Base-by-base conservation (phyloP, 2,329 filamentous ascomycete genomes). In the Aspergillus brunneoviolaceus region DNA sequence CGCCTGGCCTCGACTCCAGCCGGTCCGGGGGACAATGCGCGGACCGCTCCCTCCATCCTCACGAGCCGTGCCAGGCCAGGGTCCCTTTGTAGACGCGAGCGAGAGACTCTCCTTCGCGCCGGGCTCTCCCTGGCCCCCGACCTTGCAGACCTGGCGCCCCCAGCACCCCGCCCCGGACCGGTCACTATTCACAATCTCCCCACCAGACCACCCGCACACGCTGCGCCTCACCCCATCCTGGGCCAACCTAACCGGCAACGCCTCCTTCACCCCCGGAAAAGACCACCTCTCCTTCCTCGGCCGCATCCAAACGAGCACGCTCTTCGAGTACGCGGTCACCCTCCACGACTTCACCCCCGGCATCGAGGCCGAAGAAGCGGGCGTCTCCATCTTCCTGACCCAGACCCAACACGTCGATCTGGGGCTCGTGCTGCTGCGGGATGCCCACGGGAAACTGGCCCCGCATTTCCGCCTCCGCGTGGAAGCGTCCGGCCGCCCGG, bases 81-180 rank as follows among this genome's bases (percentile, higher is more conserved):
- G 82, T 27, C 42, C 11, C 2, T 79, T 74, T 63, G 78, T 78
- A 58, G 67, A 71, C 7, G 76, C 75, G 12, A 74, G 76, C 2
- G 83, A 85, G 63, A 62, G 68, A 9, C 71, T 83, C 49, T 76
- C 79, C 25, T 86, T 87, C 66, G 63, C 71, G 7, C 74, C 78
- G 0, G 74, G 75, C 0, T 76, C 76, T 0, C 63, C 67, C 0
- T 70, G 87, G 0, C 84, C 85, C 3, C 74, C 75, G 0, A 82
- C 87, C 65, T 83, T 87, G 63, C 78, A 83, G 1, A 77, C 84
- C 75, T 86, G 84, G 77, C 78, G 86, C 3, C 23, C 23, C 23
- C 23, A 23, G 4, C 82, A 79, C 27, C 27, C 1, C 7, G 9
- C 9, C 11, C 85, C 84, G 1, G 53, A 57, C 31, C 66, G 75